A percentile compares a stretch with the other conserved stretches of the same genome.
These are phyloP conservation scores for Phlyctochytrium arcticum DNA, from an alignment of 192 early-diverging fungal species.

Conservation along the genomic window DNA sequence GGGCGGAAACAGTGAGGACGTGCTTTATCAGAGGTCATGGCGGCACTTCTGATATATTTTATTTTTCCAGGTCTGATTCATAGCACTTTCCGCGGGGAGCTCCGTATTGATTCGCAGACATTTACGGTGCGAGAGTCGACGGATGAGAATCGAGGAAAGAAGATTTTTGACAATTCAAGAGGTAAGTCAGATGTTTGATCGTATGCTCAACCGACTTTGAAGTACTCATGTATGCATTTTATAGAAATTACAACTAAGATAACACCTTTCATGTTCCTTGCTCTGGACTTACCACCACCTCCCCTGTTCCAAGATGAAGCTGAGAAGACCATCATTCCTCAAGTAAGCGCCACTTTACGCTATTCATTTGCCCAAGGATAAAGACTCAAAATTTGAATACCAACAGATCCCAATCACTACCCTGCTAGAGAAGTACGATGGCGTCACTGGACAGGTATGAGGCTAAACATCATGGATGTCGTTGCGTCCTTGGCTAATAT, in stretches of 20 bases:
- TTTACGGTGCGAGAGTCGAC: constrained; percentile 34
- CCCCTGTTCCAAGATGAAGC: constrained; percentile 86
- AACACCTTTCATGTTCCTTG: constrained; percentile 80
- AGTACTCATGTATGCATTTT: not conserved
- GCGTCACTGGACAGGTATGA: constrained; percentile 58
- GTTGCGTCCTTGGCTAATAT: no score
- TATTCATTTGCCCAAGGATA: not conserved
- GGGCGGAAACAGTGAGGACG: constrained; percentile 48
- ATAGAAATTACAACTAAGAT: constrained; percentile 50
- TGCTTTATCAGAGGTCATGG: no score
- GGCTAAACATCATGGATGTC: not conserved
- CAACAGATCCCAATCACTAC: constrained; percentile 65
- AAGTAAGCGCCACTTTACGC: constrained; percentile 38
- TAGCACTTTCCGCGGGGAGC: constrained; percentile 79
- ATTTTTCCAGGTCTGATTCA: constrained; percentile 58
- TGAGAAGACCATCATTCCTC: constrained; percentile 87
- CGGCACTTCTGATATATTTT: no score
- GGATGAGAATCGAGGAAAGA: constrained; percentile 17
- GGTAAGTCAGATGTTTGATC: constrained; percentile 8
- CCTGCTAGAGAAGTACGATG: constrained; percentile 83
- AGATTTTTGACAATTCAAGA: constrained; percentile 18
- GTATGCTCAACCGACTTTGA: not conserved
- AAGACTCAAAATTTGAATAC: constrained; percentile 8
- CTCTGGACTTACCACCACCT: constrained; percentile 83
- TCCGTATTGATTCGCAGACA: constrained; percentile 66